Evolutionary conservation across 1,139 yeast species (phyloP).

Genomic region (Saccharomyces hybrid): DNA sequence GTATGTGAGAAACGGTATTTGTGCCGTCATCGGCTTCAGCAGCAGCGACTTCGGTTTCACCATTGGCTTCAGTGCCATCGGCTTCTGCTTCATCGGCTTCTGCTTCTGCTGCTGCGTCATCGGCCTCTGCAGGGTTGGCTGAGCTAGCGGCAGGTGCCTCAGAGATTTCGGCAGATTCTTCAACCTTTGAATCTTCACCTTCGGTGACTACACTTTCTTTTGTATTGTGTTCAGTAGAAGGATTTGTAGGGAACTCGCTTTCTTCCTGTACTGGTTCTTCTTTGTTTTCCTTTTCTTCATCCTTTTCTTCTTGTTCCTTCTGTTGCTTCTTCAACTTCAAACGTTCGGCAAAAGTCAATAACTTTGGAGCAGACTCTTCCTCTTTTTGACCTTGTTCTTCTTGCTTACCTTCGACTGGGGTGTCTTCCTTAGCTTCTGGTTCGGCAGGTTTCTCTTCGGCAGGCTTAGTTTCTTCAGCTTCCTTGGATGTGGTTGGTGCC

Average conservation of each 20-base stretch:
- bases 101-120: neutral
- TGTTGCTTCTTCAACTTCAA: slow-evolving; percentile 15
- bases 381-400: slow-evolving; percentile 13
- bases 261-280: slow-evolving; percentile 10
- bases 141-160: slow-evolving; percentile 3
- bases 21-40: slow-evolving; percentile 19
- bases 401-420: slow-evolving; percentile 16
- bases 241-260: slow-evolving; percentile 5
- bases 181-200: slow-evolving; percentile 12
- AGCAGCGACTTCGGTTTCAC: too few species aligned
- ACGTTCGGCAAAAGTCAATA: slow-evolving; percentile 17
- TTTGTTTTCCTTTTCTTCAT: slow-evolving; percentile 1
- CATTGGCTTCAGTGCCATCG: slow-evolving; percentile 1
- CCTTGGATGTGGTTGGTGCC: slow-evolving; percentile 10
- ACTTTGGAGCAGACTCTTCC: slow-evolving; percentile 6
- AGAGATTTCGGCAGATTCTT: neutral
- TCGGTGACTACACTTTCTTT: slow-evolving; percentile 10
- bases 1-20: slow-evolving; percentile 46
- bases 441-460: slow-evolving; percentile 6
- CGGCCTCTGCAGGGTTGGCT: slow-evolving; percentile 14
- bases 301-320: slow-evolving; percentile 13
- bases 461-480: neutral
- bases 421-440: slow-evolving; percentile 23
- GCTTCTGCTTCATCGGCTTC: slow-evolving; percentile 25
- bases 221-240: slow-evolving; percentile 12